Base-by-base conservation (phyloP, 352 stramenopile species). In the Blastocystis sp. region DNA sequence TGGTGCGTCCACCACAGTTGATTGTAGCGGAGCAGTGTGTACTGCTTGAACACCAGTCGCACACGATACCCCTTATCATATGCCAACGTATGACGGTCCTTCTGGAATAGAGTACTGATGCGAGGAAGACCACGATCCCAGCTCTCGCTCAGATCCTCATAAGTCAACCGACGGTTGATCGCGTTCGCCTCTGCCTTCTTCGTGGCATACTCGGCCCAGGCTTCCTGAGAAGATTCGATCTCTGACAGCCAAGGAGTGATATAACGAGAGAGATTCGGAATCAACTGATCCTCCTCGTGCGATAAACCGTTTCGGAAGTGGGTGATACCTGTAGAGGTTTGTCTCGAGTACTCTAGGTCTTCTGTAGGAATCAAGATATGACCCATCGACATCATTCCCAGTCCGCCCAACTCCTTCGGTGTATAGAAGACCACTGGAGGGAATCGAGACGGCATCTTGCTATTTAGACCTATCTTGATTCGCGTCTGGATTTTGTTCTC, bases 401-500 rank as follows among this genome's bases (percentile, higher is more conserved):
- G 93, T 64, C 97, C 97, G 87, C 97, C 97, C 13, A 99, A 90
- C 90, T 99, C 97, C 91, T 99, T 99, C 0, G 97, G 97, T 20
- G 96, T 98, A 91, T 99, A 99, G 91, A 99, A 99, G 34, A 99
- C 97, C 34, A 98, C 97, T 11, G 97, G 97, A 50, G 97, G 97
- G 93, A 99, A 98, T 76, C 97, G 95, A 66, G 95, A 98, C 54
- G 96, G 96, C 96, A 99, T 99, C 92, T 99, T 99, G 90, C 95
- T 98, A 94, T 99, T 99, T 69, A 99, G 91, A 5, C 97, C 97
- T 87, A 99, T 99, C 93, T 99, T 99, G 92, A 99, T 99, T 91
- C 97, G 94, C 64, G 97, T 99, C 91, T 99, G 97, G 89, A 99
- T 99, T 93, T 99, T 99, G 92, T 99, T 99, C 90, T 99, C 97